These are phyloP conservation scores for Carpinus viminea DNA, from an alignment of 306 rosid genomes.

Conservation along the genomic window DNA sequence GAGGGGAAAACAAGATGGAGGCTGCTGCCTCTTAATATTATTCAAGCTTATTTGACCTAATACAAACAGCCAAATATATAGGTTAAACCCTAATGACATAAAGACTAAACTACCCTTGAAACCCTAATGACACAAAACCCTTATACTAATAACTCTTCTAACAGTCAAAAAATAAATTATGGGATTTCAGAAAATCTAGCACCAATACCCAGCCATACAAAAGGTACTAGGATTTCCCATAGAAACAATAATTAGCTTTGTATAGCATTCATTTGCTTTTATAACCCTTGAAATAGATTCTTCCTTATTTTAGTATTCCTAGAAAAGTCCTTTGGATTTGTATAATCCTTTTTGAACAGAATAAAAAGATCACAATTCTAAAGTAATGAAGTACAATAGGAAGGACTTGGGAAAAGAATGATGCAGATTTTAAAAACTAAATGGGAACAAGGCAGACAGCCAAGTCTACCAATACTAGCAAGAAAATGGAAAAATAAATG, in stretches of 20 bases:
- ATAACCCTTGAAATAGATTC: not conserved
- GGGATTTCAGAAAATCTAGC: not conserved
- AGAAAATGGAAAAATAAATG: not conserved
- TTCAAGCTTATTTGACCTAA: no score
- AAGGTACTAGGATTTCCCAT: not conserved
- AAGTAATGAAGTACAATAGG: not conserved
- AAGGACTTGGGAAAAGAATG: not conserved
- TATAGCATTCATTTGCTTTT: not conserved
- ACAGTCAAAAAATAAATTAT: not conserved
- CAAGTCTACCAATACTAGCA: not conserved
- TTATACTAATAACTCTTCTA: no score
- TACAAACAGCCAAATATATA: no score
- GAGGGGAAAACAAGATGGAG: no score
- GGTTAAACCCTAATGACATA: no score
- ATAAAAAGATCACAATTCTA: not conserved
- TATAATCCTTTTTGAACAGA: not conserved
- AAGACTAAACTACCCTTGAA: no score
- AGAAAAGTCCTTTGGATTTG: not conserved
- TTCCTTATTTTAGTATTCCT: not conserved
- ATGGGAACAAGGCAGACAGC: not conserved
- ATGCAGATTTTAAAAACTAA: not conserved
- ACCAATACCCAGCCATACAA: not conserved
- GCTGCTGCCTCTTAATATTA: no score
- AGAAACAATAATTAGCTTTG: not conserved
- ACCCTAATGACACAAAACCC: no score